A percentile compares a stretch with the other conserved stretches of the same genome.
Conservation (phyloP, 2,329 filamentous ascomycete genomes). For the Aspergillus fructus region DNA sequence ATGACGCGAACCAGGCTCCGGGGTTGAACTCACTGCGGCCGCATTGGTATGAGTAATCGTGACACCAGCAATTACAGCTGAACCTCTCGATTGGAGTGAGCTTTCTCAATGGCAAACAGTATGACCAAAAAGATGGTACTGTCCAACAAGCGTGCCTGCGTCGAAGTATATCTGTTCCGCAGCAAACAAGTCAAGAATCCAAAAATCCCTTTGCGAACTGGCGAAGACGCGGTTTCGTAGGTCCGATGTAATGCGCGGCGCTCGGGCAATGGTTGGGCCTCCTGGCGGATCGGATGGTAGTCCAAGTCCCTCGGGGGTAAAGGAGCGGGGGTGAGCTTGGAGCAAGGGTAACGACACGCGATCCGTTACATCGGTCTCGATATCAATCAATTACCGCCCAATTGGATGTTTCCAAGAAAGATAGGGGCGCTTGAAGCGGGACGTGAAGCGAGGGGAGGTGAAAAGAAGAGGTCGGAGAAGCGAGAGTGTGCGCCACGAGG, state of each 20-base stretch:
- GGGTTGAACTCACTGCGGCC: constrained; percentile 35
- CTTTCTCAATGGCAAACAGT: neutral
- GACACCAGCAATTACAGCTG: neutral
- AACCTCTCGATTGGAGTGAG: neutral
- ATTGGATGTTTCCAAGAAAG: constrained; percentile 8
- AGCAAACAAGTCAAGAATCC: neutral
- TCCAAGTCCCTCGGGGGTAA: constrained; percentile 15
- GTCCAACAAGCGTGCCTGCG: neutral
- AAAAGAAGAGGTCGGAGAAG: constrained; percentile 3
- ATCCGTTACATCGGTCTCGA: constrained; percentile 26
- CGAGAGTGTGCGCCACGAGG: constrained; percentile 5
- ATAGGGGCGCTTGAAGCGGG: constrained; percentile 2
- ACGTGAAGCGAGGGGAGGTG: constrained; percentile 1
- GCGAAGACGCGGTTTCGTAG: neutral
- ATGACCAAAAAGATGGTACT: neutral
- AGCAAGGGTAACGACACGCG: constrained; percentile 23
- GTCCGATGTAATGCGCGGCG: constrained; percentile 6
- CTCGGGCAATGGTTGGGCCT: constrained; percentile 9
- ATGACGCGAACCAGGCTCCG: neutral
- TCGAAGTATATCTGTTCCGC: neutral
- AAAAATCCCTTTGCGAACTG: neutral
- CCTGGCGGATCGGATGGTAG: constrained; percentile 11
- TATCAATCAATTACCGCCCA: constrained; percentile 16
- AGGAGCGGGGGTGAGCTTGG: constrained; percentile 18
- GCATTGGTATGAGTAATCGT: constrained; percentile 27